Conservation (phyloP, 495 filamentous ascomycete genomes). For the Daldinia loculata region DNA sequence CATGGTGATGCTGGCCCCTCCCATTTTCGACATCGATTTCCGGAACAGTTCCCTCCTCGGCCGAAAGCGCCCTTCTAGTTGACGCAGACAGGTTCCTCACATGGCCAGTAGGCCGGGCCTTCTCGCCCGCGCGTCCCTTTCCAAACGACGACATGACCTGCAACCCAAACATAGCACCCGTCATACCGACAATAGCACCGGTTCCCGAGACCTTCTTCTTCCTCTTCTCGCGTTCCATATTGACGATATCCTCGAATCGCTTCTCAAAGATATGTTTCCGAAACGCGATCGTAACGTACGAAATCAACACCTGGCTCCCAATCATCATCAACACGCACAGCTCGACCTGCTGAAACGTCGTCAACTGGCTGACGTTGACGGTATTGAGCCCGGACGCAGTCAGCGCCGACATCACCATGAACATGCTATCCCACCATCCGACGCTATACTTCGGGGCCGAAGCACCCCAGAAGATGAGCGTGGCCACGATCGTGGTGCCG, state of each 20-base stretch:
- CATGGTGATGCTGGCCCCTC: conserved; percentile 29
- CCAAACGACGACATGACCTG: conserved; percentile 44
- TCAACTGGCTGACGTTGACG: conserved; percentile 66
- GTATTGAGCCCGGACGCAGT: conserved; percentile 76
- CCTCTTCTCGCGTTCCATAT: conserved; percentile 49
- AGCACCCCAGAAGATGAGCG: conserved; percentile 71
- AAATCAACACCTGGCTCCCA: conserved; percentile 68
- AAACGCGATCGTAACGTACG: conserved; percentile 62
- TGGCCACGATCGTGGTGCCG: conserved; percentile 62
- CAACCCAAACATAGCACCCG: conserved; percentile 43
- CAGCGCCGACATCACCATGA: conserved; percentile 75
- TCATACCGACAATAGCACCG: conserved; percentile 40
- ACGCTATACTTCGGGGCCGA: conserved; percentile 65
- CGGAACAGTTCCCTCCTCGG: conserved; percentile 21
- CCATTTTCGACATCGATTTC: conserved; percentile 12
- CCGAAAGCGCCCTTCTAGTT: conserved; percentile 1
- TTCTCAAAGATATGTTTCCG: conserved; percentile 70
- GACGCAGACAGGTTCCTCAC: conserved; percentile 13
- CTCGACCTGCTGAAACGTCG: conserved; percentile 74
- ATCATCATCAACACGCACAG: conserved; percentile 72
- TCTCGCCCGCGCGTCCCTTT: conserved; percentile 25
- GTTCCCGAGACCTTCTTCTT: conserved; percentile 37
- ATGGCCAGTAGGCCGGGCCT: conserved; percentile 14
- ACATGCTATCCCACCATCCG: conserved; percentile 72
- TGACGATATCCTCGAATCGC: conserved; percentile 63